phyloP scores from a whole-genome alignment of 257 asterid species.

The Hygrophila difformis region DNA sequence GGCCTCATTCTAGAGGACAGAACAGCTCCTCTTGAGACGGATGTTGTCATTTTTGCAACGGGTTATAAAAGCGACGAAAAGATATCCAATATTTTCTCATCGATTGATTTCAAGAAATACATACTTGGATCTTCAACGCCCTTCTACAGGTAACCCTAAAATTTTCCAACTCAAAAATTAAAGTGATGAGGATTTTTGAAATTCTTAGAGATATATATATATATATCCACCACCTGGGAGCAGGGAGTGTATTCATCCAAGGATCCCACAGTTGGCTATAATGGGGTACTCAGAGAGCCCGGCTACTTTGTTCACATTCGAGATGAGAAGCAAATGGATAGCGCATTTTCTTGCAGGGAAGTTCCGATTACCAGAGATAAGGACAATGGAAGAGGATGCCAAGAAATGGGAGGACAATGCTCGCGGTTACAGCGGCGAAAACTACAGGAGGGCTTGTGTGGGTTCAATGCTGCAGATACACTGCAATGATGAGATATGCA shows the following conservation, averaged over 20 bases:
- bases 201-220: no score
- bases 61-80: slow-evolving; percentile 50
- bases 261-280: slow-evolving; percentile 50
- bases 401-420: slow-evolving; percentile 34
- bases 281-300: slow-evolving; percentile 57
- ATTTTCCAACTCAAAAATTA: no score
- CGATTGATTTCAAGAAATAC: slow-evolving; percentile 34
- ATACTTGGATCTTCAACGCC: slow-evolving; percentile 41
- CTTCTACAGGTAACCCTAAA: slow-evolving; percentile 36
- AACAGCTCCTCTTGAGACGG: slow-evolving; percentile 23
- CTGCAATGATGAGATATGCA: slow-evolving; percentile 50
- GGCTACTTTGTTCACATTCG: slow-evolving; percentile 36
- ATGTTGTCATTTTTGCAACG: slow-evolving; percentile 43
- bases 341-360: slow-evolving; percentile 43
- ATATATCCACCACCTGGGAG: no score
- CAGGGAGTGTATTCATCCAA: slow-evolving; percentile 59
- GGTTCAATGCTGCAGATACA: slow-evolving; percentile 43
- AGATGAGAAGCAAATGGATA: slow-evolving; percentile 47
- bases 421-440: slow-evolving; percentile 18
- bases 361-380: slow-evolving; percentile 38
- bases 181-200: no score
- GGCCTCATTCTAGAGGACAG: slow-evolving; percentile 27
- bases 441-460: slow-evolving; percentile 44
- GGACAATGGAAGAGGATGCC: slow-evolving; percentile 51
- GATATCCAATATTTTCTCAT: slow-evolving; percentile 31